Evolutionary conservation across 306 rosid genomes (phyloP), one percentile per base, ranked within the genome.

Genomic region (Quercus ilex): DNA sequence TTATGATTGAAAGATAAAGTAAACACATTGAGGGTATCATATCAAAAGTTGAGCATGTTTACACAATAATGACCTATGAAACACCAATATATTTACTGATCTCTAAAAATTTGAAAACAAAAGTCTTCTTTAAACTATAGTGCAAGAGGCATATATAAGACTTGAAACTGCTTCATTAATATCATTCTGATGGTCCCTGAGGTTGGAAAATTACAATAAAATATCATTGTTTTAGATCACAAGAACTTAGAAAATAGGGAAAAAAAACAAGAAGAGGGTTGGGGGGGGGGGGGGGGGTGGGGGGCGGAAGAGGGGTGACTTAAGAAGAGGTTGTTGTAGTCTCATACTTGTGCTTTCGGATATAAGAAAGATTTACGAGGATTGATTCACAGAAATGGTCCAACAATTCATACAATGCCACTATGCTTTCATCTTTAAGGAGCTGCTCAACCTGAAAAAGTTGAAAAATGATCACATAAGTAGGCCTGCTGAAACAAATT

Each of bases 121-220:
- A 72, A 17, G 92, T 95, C 83, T 94, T 85, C 97, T 85, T 31
- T 31, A 31, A 31, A 31, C 35, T 31, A 4, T 31, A 31, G 35
- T 5, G 97, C 95, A 31, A 28, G 99, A 92, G 26, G 99, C 97
- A 88, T 58, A 94, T 76, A 92, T 86, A 51, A 94, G 92, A 77
- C 88, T 92, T 15, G 99, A 91, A 83, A 90, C 83, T n/a, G 99
- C 99, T 87, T 91, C 97, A 3, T 90, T 94, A 4, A 94, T 80
- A 35, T 92, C 97, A 78, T 89, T 82, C 46, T 97, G 97, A 73
- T 90, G 86, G 33, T 83, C 88, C 90, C 90, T 87, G 30, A 21
- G 19, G 63, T 33, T 23, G 23, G 23, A 23, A 23, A 23, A 23
- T 23, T 23, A 23, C 23, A 23, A 23, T 23, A 23, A 23, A 23